Base-by-base conservation (phyloP, 129 eudicot genomes). In the Rutidosis leptorrhynchoides region DNA sequence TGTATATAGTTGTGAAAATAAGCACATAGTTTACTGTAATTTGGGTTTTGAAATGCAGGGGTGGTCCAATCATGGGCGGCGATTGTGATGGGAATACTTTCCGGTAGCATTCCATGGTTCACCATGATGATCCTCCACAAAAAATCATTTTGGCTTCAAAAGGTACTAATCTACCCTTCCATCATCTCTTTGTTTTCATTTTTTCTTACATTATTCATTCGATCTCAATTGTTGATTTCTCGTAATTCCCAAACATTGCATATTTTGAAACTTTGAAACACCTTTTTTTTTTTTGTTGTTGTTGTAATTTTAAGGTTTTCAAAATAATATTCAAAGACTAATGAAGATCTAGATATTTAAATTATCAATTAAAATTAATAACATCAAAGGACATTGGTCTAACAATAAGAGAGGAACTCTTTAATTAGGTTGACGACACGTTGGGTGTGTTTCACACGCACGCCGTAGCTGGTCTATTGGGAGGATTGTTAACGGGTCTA, bases 41-140 rank as follows among this genome's bases (percentile, higher is more conserved):
- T 17, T 33, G 33, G 29, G 64, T 58, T 58, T 58, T 58, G 43
- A n/a, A 33, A 25, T 20, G 70, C 73, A 87, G 96, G 96, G 16
- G 84, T 88, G 75, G 96, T 88, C 58, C 91, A 84, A 65, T 76
- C 96, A 25, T 88, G 96, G 96, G 96, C 91, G 1, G 96, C 91
- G 10, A 84, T 88, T 15, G 78, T 84, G 32, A 75, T 80, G 76
- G 96, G 96, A 32, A 74, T 84, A 45, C 81, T 84, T 33, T 66
- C 91, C 3, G 96, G 96, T 20, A 84, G 89, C 72, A 66, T 88
- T 62, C 96, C 96, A 30, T 88, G 96, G 91, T 80, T 77, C 77
- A 72, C 89, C 2, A 88, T 88, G 96, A 88, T 88, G 96, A 88
- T 88, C 60, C 96, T 88, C 48, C 96, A 88, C 74, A 88, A 88